Percentiles rank a stretch among this genome's conserved stretches.
Conservation (phyloP, 169 alveolate genomes). For the Plasmodium reichenowi region DNA sequence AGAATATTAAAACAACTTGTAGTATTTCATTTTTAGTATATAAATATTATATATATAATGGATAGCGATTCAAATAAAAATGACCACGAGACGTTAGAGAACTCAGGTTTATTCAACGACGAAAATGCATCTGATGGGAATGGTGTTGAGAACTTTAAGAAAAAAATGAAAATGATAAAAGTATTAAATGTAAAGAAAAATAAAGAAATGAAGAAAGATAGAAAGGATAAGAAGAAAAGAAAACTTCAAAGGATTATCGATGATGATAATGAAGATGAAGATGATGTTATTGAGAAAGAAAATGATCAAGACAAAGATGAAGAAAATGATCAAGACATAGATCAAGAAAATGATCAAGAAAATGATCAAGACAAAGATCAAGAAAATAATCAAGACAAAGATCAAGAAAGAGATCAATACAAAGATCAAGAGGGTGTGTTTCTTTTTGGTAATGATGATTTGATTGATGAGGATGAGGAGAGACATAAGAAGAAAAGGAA, state of each 20-base stretch:
- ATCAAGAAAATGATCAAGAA: too few species aligned
- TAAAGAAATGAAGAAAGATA: conserved; percentile 34
- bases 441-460: not conserved
- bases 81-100: conserved; percentile 7
- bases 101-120: conserved; percentile 5
- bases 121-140: conserved; percentile 7
- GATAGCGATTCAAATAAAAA: not conserved
- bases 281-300: not conserved
- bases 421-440: not conserved
- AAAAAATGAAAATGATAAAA: conserved; percentile 10
- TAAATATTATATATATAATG: conserved; percentile 11
- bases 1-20: too few species aligned
- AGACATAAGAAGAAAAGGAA: not conserved
- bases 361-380: not conserved
- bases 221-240: not conserved
- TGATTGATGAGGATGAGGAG: conserved; percentile 8
- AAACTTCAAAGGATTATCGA: not conserved
- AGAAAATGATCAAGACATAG: too few species aligned
- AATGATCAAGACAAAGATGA: not conserved
- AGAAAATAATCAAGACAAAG: too few species aligned
- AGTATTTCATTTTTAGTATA: not conserved
- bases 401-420: too few species aligned
- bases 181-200: conserved; percentile 2
- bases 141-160: conserved; percentile 20
- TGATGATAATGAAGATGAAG: conserved; percentile 7